These are phyloP conservation scores for Niveomyces coronatus DNA, from an alignment of 2,329 filamentous ascomycete genomes.

Conservation along the genomic window DNA sequence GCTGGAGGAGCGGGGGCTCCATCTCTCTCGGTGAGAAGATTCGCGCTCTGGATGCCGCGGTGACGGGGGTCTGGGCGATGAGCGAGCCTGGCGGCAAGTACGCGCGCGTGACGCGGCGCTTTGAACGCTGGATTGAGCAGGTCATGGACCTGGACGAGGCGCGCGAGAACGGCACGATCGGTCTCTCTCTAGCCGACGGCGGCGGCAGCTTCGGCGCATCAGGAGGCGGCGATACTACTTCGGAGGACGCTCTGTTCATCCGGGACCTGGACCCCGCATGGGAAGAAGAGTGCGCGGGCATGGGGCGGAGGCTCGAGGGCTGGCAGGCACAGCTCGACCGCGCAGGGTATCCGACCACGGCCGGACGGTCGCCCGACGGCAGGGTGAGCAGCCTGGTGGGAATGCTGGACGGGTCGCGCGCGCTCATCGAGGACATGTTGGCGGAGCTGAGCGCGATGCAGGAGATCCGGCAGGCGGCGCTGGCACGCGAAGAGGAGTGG, in stretches of 20 bases:
- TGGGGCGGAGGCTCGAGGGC: constrained; percentile 44
- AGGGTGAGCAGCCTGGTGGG: constrained; percentile 29
- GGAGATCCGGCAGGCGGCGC: constrained; percentile 47
- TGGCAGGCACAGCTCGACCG: constrained; percentile 40
- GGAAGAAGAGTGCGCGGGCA: constrained; percentile 45
- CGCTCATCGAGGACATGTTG: constrained; percentile 48
- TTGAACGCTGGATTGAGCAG: constrained; percentile 48
- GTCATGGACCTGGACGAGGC: constrained; percentile 37
- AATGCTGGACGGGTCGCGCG: constrained; percentile 37
- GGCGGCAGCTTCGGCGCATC: constrained; percentile 19
- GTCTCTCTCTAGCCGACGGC: constrained; percentile 16
- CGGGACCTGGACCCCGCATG: constrained; percentile 45
- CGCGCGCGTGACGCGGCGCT: constrained; percentile 41
- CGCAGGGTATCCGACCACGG: constrained; percentile 24
- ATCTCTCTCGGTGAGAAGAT: constrained; percentile 44
- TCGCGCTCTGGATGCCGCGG: constrained; percentile 44
- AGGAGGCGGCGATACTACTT: constrained; percentile 13
- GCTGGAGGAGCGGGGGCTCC: constrained; percentile 32
- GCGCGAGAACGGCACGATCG: constrained; percentile 26
- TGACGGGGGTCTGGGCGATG: constrained; percentile 48
- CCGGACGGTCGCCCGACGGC: constrained; percentile 9
- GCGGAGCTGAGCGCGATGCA: constrained; percentile 53
- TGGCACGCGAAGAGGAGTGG: constrained; percentile 47
- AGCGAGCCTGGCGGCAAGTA: constrained; percentile 47
- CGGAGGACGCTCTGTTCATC: constrained; percentile 35